A percentile compares a stretch with the other conserved stretches of the same genome.
Evolutionary conservation across 2,329 filamentous ascomycete species (phyloP).

Genomic region (Colletotrichum sp.): DNA sequence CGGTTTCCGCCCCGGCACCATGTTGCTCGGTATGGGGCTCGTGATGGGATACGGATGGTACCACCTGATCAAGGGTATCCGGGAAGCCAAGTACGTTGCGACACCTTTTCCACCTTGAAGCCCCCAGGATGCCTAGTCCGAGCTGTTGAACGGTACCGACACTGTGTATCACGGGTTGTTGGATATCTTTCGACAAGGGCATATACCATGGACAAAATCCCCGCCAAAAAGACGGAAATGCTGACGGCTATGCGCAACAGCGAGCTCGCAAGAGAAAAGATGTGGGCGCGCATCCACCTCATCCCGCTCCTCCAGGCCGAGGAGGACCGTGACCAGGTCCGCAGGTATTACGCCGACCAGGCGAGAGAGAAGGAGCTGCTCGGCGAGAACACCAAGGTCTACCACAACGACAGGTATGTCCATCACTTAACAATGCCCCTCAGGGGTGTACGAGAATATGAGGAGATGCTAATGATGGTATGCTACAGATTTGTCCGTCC

Average conservation of each 20-base stretch:
- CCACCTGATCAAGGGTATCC: slow-evolving; percentile 79
- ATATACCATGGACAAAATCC: background rate
- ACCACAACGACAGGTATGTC: slow-evolving; percentile 84
- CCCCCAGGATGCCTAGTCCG: rapidly evolving
- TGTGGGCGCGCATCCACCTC: slow-evolving; percentile 96
- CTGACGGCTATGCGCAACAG: slow-evolving; percentile 48
- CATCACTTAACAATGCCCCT: rapidly evolving
- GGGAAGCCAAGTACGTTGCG: slow-evolving; percentile 83
- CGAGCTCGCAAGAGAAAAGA: slow-evolving; percentile 95
- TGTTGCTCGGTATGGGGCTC: slow-evolving; percentile 77
- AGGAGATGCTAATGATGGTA: background rate
- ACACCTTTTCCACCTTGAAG: background rate
- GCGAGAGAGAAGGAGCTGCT: slow-evolving; percentile 89
- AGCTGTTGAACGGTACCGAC: background rate
- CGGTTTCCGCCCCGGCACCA: slow-evolving; percentile 83
- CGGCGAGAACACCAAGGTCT: slow-evolving; percentile 83
- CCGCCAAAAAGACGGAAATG: background rate
- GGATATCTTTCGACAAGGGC: background rate
- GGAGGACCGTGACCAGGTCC: slow-evolving; percentile 93
- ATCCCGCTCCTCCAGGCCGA: slow-evolving; percentile 95
- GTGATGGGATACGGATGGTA: slow-evolving; percentile 94
- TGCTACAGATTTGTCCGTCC: slow-evolving; percentile 75
- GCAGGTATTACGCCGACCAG: slow-evolving; percentile 85
- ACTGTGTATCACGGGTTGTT: background rate
- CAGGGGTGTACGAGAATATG: background rate